Evolutionary conservation across 176 grass and related monocot genomes (phyloP), one percentile per base, ranked within the genome.

Genomic region (Leersia perrieri): DNA sequence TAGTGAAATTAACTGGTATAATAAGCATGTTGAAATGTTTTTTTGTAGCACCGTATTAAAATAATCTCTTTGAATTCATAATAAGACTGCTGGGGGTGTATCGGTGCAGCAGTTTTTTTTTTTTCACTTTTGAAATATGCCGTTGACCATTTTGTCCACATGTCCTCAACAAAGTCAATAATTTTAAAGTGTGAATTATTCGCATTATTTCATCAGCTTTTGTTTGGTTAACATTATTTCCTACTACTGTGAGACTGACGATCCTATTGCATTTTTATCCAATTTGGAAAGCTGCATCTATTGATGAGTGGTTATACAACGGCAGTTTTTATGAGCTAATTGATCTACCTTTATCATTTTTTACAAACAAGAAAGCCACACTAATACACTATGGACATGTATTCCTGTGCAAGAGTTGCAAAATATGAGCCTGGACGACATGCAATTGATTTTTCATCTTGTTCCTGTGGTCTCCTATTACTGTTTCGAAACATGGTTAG

Each of bases 1-100:
- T 83, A 87, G 76, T 25, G 71, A 85, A 57, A 91, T 51, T 68
- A 67, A 80, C 81, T 87, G 76, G 87, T 92, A 73, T 83, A 91
- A 91, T 97, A 93, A 88, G 60, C 25, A 78, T 77, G 75, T 47
- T 63, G 32, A 76, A 42, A 39, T 82, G 69, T 79, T 32, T 36
- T 90, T 90, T 74, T 23, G 7, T 62, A 63, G 60, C 72, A 33
- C 33, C 68, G 61, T 61, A 78, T 65, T 30, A 35, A 47, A 57
- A 55, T 7, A 60, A 26, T 31, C 40, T 73, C 30, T 82, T 82
- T 73, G 44, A 58, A 77, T 57, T 85, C 82, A 41, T 65, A 89
- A 89, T 85, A 81, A 85, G 53, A 75, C n/a, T n/a, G n/a, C n/a
- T 65, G 71, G 40, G 63, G n/a, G 35, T 16, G 20, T 42, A 47